A percentile compares a stretch with the other conserved stretches of the same genome.
Conservation (phyloP, 345 rosid genomes). For the Dovyalis caffra region DNA sequence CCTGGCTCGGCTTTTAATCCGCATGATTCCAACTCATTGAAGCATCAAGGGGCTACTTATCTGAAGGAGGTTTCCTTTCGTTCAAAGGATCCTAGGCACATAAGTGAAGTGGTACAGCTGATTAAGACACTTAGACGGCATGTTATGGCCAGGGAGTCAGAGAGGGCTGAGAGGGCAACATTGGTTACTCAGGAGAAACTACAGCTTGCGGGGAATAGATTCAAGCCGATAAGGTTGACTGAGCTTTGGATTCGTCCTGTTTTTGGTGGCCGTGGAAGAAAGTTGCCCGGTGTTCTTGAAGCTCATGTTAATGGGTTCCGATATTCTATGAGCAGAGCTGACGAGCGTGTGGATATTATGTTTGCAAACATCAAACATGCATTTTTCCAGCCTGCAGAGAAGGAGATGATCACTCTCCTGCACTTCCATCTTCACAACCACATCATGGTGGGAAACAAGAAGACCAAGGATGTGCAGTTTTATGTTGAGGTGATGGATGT, state of each 20-base stretch:
- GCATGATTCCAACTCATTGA: slow-evolving; percentile 59
- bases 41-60: slow-evolving; percentile 65
- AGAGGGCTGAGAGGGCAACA: slow-evolving; percentile 85
- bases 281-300: slow-evolving; percentile 77
- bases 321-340: slow-evolving; percentile 64
- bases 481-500: slow-evolving; percentile 88
- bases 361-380: slow-evolving; percentile 81
- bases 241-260: slow-evolving; percentile 85
- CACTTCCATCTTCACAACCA: slow-evolving; percentile 88
- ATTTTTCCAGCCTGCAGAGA: slow-evolving; percentile 90
- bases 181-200: slow-evolving; percentile 84
- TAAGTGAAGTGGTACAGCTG: slow-evolving; percentile 70
- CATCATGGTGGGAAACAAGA: slow-evolving; percentile 89
- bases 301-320: slow-evolving; percentile 83
- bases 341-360: slow-evolving; percentile 81
- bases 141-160: slow-evolving; percentile 78
- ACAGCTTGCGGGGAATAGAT: slow-evolving; percentile 77
- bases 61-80: slow-evolving; percentile 80
- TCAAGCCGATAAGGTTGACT: slow-evolving; percentile 71
- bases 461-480: slow-evolving; percentile 90
- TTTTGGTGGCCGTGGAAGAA: slow-evolving; percentile 88
- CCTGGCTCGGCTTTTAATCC: slow-evolving; percentile 83
- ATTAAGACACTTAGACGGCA: slow-evolving; percentile 85
- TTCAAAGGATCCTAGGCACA: slow-evolving; percentile 85
- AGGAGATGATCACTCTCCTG: slow-evolving; percentile 77